Base-by-base conservation (phyloP, 257 asterid genomes). In the Apocynum venetum region DNA sequence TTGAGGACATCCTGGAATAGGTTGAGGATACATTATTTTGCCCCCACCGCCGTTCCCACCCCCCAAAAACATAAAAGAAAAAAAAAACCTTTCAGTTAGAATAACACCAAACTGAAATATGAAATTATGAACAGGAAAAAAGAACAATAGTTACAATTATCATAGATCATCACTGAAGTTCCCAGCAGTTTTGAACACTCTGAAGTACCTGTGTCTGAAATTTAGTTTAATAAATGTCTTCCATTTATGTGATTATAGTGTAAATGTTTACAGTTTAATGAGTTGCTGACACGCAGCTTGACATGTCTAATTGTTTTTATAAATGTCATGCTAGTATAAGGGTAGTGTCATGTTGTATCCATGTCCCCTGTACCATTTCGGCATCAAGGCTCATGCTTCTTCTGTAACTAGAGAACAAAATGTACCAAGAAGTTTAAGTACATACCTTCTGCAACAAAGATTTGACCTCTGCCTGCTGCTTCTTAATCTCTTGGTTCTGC, bases 401-500 rank as follows among this genome's bases (percentile, higher is more conserved):
- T 46, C 12, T 43, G 48, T 25, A 8, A 61, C 8, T 40, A 38
- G 15, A 71, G 73, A 84, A 60, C 31, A 80, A 59, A 3, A 52
- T 47, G 15, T 51, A 38, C 9, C 79, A 25, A 68, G 67, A 59
- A 53, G 36, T 67, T 68, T 59, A 52, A 68, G 59, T 10, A 15
- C 51, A 72, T 78, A 96, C 98, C 96, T 93, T 93, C 82, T 88
- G 89, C 67, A 82, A 79, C 89, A 96, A 80, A 71, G 92, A 82
- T 89, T 93, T 93, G 79, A 81, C 90, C 79, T 91, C 99, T 25
- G 86, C 89, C 80, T 79, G 82, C 83, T 93, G 99, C 84, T 91
- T 96, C 88, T 96, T 96, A 76, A 96, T 78, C 86, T 96, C 99
- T 82, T 90, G 97, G 87, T 91, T 96, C 56, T 90, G 89, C 49